Evolutionary conservation across 257 asterid species (phyloP), one percentile per base, ranked within the genome.

Genomic region (Oldenlandia corymbosa): DNA sequence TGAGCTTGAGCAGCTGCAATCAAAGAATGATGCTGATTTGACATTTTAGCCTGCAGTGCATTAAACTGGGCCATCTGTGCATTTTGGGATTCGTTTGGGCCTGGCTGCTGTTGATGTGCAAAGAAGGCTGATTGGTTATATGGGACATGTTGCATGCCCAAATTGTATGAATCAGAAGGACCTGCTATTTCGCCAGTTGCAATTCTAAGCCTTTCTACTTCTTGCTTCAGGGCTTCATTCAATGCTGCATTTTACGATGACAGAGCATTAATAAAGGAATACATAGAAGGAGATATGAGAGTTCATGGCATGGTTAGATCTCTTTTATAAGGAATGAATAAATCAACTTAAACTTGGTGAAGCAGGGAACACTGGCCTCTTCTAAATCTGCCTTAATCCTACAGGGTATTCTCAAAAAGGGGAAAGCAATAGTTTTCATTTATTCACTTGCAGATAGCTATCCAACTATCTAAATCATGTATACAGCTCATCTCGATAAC

Each of bases 151-250:
- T 88, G 91, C 89, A 86, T 81, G 61, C 83, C 79, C 59, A 80
- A 34, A 60, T 32, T 72, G 78, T 77, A 85, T 4, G 83, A 68
- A 12, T 90, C 97, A 23, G 94, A 75, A 21, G 75, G 51, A 58
- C 84, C 63, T 42, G 95, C 68, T 23, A 83, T 74, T 65, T 90
- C 94, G 67, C 96, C 96, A 0, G 96, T 89, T 39, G 95, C 94
- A 31, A 85, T 73, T 71, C 86, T 83, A 28, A 89, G 86, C 63
- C 96, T 80, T 47, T 86, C 96, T 27, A 89, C 95, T 79, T 89
- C 96, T 62, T 83, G 90, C 81, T 80, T 86, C 80, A 89, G 80
- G 66, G 96, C 95, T 77, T 89, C 96, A 20, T 89, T 89, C 41
- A 86, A 78, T 46, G 93, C 96, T 89, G 91, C 78, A 75, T 32